Base-by-base conservation (phyloP, 2,329 filamentous ascomycete genomes). In the Alternaria sp. region DNA sequence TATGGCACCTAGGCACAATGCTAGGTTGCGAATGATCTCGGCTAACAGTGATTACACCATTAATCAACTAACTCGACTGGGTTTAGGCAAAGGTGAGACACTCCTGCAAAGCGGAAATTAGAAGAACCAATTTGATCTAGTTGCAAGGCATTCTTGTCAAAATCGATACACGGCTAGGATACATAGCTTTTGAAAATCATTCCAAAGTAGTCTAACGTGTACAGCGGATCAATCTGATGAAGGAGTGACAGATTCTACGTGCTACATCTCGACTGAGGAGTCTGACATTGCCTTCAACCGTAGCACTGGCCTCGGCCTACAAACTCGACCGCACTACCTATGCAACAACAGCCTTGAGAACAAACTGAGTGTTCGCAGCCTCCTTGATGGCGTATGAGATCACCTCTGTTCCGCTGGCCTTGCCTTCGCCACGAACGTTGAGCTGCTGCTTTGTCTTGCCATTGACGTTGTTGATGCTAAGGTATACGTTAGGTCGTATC, bases 391-490 rank as follows among this genome's bases (percentile, higher is more conserved):
- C 5, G 6, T 28, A 59, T 0, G 10, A 27, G 14, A 59, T 59
- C 18, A 59, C 4, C 3, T 55, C 44, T 3, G 57, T 49, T 34
- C 57, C 50, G 4, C 25, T 25, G 3, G 20, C 28, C 36, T 49
- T 59, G 36, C 14, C n/a, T 6, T 2, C 34, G 1, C 44, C 36
- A 36, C 16, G 7, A 5, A 59, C 51, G 9, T 59, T 59, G 43
- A 59, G 22, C 20, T 59, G 57, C 43, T 32, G 50, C 20, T 59
- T 51, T 20, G 16, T n/a, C 16, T 38, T 1, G 34, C 16, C 16
- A 9, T n/a, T n/a, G 4, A n/a, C 34, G 16, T 38, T 55, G 36
- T 59, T 59, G 57, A 59, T 59, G 36, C 57, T 59, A 22, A 10
- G 5, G 14, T 5, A 4, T 5, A 10, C 14, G 16, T 38, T 38